Evolutionary conservation across 2,329 filamentous ascomycete genomes (phyloP).

Genomic region (Xylariaceae sp.): DNA sequence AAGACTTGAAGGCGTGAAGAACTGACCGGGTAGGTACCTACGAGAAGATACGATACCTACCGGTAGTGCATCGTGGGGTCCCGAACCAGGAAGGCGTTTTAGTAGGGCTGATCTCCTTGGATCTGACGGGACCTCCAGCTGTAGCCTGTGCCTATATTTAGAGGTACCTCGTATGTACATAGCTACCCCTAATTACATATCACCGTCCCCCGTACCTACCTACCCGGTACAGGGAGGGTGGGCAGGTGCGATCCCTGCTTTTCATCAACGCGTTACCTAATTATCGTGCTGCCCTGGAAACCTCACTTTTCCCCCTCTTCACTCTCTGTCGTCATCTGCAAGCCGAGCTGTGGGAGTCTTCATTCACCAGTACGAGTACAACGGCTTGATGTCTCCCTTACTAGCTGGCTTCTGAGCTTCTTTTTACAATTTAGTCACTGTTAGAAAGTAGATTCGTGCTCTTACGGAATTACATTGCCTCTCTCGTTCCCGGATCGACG

Average conservation of each 20-base stretch:
- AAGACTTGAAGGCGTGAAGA: too few species aligned
- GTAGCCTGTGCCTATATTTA: neutral
- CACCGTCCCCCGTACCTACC: neutral
- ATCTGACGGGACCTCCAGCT: neutral
- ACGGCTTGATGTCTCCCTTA: neutral
- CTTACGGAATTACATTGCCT: neutral
- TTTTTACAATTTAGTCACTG: neutral
- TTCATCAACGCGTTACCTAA: neutral
- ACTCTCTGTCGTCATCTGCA: neutral
- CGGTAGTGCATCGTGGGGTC: too few species aligned
- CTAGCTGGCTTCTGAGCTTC: neutral
- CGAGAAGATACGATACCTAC: too few species aligned
- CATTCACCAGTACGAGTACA: neutral
- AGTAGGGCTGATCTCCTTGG: neutral
- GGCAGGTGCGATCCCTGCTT: neutral
- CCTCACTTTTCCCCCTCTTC: neutral
- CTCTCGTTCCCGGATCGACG: neutral
- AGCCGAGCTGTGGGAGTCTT: neutral
- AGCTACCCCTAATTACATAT: neutral
- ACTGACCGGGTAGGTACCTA: too few species aligned
- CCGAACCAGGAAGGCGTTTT: neutral
- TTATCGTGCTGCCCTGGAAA: neutral
- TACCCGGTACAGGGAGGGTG: neutral
- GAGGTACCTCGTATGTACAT: neutral
- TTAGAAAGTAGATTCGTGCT: neutral